These are phyloP conservation scores for Trametes gibbosa DNA, from an alignment of 768 basidiomycete genomes.

Conservation along the genomic window DNA sequence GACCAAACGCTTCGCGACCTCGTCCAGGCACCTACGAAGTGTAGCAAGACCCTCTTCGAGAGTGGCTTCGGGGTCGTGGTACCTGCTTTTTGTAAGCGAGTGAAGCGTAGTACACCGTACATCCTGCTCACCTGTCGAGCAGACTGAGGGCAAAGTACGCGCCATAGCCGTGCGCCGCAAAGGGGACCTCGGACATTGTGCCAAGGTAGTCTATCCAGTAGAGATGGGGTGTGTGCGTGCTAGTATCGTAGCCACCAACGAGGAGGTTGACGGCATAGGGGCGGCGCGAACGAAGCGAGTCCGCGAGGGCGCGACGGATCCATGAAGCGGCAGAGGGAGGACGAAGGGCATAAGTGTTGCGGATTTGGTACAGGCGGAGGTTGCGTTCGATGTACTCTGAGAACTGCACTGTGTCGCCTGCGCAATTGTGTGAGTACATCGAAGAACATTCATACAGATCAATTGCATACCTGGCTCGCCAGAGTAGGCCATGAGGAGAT, in stretches of 20 bases:
- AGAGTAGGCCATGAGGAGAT: conserved; percentile 92
- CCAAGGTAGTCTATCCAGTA: conserved; percentile 99
- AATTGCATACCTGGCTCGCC: conserved; percentile 78
- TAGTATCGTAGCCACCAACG: conserved; percentile 87
- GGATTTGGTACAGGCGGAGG: conserved; percentile 93
- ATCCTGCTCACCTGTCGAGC: conserved; percentile 69
- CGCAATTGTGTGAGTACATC: neutral
- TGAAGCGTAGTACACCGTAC: neutral
- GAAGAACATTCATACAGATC: neutral
- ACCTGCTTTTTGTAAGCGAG: conserved; percentile 43
- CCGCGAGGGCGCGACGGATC: conserved; percentile 89
- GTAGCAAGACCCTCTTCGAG: conserved; percentile 85
- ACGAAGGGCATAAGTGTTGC: conserved; percentile 85
- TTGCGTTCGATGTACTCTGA: conserved; percentile 96
- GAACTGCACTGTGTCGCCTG: conserved; percentile 95
- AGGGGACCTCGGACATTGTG: conserved; percentile 84
- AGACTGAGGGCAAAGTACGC: conserved; percentile 90
- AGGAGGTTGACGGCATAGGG: conserved; percentile 93
- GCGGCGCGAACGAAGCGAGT: conserved; percentile 81
- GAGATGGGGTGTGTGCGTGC: conserved; percentile 66
- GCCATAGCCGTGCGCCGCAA: conserved; percentile 94
- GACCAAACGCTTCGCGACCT: conserved; percentile 81
- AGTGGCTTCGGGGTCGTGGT: conserved; percentile 85
- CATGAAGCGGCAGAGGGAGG: conserved; percentile 92
- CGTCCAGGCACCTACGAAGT: conserved; percentile 82